phyloP scores from a whole-genome alignment of 1,284 basidiomycete species.

The Ceratobasidium sp. region DNA sequence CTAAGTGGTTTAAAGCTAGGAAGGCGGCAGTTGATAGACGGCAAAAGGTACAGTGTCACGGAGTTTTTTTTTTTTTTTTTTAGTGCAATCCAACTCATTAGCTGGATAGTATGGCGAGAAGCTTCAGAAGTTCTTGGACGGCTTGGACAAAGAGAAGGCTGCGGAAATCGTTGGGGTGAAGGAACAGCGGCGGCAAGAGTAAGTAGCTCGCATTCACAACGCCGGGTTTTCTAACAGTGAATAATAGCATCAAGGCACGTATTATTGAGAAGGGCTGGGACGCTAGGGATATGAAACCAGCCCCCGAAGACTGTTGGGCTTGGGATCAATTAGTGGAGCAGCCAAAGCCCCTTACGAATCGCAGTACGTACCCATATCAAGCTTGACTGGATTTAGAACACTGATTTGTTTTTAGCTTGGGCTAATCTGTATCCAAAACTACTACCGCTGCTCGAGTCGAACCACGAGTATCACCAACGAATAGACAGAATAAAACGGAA shows the following conservation, averaged over 20 bases:
- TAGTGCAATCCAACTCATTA: not conserved
- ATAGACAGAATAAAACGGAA: not conserved
- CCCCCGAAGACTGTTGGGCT: too few species aligned
- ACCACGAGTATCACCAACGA: not conserved
- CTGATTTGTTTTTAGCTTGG: too few species aligned
- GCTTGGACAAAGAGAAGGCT: too few species aligned
- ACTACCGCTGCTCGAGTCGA: not conserved
- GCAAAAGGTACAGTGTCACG: not conserved
- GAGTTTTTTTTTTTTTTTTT: not conserved
- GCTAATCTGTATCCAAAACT: too few species aligned
- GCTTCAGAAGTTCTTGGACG: not conserved
- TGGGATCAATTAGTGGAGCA: too few species aligned
- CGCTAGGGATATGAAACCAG: too few species aligned
- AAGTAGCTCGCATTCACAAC: not conserved
- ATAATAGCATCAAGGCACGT: constrained; percentile 1
- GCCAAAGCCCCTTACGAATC: too few species aligned
- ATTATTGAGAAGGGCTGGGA: not conserved
- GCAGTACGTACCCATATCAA: too few species aligned
- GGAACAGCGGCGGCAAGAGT: not conserved
- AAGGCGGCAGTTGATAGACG: not conserved
- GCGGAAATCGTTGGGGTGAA: not conserved
- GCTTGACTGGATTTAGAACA: too few species aligned
- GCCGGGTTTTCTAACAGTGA: not conserved
- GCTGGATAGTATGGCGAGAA: not conserved
- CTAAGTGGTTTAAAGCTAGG: not conserved